Evolutionary conservation across 164 flowering plant genomes (phyloP).

Genomic region (Magnolia officinalis): DNA sequence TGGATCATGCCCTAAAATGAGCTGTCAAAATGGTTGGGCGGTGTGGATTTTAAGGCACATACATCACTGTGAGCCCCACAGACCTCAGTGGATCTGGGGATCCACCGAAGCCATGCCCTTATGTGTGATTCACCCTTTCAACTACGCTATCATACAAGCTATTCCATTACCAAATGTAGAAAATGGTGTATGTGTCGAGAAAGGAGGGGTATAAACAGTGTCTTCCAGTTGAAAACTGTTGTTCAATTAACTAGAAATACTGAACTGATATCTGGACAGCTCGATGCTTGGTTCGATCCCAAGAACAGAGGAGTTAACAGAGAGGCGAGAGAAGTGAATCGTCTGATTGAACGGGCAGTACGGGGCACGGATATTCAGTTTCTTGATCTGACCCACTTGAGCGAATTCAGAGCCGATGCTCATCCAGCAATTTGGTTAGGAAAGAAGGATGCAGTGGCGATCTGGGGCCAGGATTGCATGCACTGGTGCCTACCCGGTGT

Average conservation of each 20-base stretch:
- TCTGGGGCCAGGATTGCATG: constrained; percentile 99
- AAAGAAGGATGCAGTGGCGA: constrained; percentile 78
- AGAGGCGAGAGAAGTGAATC: constrained; percentile 77
- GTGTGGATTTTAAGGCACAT: too few relatives aligned
- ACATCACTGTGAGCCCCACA: too few relatives aligned
- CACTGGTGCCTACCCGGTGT: constrained; percentile 99
- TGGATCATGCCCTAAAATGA: too few relatives aligned
- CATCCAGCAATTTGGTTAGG: constrained; percentile 97
- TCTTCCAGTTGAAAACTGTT: too few relatives aligned
- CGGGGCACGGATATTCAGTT: constrained; percentile 50
- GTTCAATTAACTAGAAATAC: not conserved
- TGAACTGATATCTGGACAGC: constrained; percentile 49
- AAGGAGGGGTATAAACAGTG: too few relatives aligned
- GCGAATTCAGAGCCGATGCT: constrained; percentile 96
- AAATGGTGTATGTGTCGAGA: too few relatives aligned
- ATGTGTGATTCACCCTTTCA: too few relatives aligned
- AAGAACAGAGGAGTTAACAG: constrained; percentile 76
- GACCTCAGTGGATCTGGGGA: too few relatives aligned
- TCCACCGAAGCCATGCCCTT: too few relatives aligned
- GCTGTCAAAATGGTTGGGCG: too few relatives aligned
- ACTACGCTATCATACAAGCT: too few relatives aligned
- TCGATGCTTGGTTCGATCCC: constrained; percentile 91
- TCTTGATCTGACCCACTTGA: constrained; percentile 76
- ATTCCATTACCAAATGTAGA: too few relatives aligned
- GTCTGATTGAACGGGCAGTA: constrained; percentile 46